These are phyloP conservation scores for Penicillium manginii DNA, from an alignment of 495 filamentous ascomycete genomes.

Conservation along the genomic window DNA sequence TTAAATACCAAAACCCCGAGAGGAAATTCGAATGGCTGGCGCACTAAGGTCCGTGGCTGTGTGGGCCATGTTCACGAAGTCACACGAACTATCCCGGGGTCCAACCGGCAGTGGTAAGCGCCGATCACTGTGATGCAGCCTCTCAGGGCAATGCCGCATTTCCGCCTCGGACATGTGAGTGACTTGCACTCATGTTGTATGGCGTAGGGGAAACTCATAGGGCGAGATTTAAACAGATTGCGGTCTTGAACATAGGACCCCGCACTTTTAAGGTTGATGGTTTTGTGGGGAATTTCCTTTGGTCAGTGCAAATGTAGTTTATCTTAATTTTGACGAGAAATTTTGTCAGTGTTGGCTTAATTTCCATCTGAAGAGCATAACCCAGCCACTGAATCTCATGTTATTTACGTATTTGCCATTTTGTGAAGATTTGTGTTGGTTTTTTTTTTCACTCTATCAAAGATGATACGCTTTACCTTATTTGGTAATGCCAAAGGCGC, in stretches of 20 bases:
- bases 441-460: too few species aligned
- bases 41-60: slow-evolving; percentile 1
- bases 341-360: neutral
- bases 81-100: slow-evolving; percentile 1
- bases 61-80: slow-evolving; percentile 2
- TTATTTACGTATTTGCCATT: too few species aligned
- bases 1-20: neutral
- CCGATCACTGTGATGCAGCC: neutral
- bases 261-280: slow-evolving; percentile 4
- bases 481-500: slow-evolving; percentile 11
- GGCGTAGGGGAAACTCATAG: neutral
- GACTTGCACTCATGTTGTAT: neutral
- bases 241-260: neutral
- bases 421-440: too few species aligned
- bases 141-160: neutral
- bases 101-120: neutral
- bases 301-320: neutral
- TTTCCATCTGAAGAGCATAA: neutral
- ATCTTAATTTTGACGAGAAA: neutral
- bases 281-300: neutral
- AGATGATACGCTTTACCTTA: neutral
- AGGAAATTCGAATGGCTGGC: neutral
- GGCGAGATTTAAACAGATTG: neutral
- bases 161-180: neutral
- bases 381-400: too few species aligned